Base-by-base conservation (phyloP, 106 monocot species). In the Hemerocallis citrina region DNA sequence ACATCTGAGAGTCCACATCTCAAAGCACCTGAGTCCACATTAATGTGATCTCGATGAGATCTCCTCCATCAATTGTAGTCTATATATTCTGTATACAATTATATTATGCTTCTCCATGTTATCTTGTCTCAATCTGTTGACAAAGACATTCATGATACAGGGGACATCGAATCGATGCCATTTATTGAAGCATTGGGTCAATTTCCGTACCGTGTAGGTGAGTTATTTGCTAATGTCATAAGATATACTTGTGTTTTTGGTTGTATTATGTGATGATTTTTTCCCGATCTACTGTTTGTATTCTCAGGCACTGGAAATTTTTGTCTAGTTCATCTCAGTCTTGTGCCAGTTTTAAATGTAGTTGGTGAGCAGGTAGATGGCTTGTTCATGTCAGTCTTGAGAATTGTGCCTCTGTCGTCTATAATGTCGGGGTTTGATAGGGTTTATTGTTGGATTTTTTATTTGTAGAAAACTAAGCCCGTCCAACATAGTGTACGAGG, bases 91-190 rank as follows among this genome's bases (percentile, higher is more conserved):
- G n/a, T n/a, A n/a, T n/a, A n/a, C n/a, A n/a, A n/a, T n/a, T n/a
- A n/a, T n/a, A n/a, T n/a, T n/a, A n/a, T n/a, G n/a, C n/a, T n/a
- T n/a, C n/a, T n/a, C n/a, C n/a, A n/a, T n/a, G n/a, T n/a, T n/a
- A n/a, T n/a, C n/a, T n/a, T n/a, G n/a, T n/a, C n/a, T n/a, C n/a
- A n/a, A n/a, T n/a, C n/a, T n/a, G n/a, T 33, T 42, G 15, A 35
- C 25, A 30, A 23, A 15, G 14, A 22, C 22, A 61, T 67, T 62
- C 14, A 54, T 74, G 17, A 61, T 75, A 48, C 77, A 92, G 92
- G 92, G 55, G 92, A 92, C 66, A 86, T 92, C 44, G 92, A 92
- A 60, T 92, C 86, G 9, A 83, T 82, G 83, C 86, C 92, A 37
- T 92, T 86, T 60, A 80, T 80, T 75, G 92, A 92, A 75, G 92